Conservation (phyloP, 106 monocot genomes). For the Alisma plantagoaquatica region DNA sequence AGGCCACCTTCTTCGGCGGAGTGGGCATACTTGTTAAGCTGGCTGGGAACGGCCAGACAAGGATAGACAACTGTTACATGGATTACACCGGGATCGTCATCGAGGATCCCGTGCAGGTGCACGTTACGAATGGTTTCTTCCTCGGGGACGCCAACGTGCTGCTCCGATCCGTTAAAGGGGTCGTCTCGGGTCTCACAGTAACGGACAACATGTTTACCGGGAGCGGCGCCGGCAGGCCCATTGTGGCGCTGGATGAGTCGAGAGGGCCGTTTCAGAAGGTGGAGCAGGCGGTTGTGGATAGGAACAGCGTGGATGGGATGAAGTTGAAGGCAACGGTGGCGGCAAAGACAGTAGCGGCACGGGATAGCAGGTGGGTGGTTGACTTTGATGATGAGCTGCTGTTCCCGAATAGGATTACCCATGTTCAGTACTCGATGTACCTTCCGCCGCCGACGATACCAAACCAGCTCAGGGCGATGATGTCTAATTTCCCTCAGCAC, state of each 20-base stretch:
- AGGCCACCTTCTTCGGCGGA: conserved; percentile 9
- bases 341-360: background rate
- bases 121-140: conserved; percentile 11
- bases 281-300: conserved; percentile 11
- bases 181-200: conserved; percentile 3
- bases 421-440: conserved; percentile 38
- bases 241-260: conserved; percentile 15
- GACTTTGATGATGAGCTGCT: conserved; percentile 6
- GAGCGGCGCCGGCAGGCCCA: background rate
- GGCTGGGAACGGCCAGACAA: conserved; percentile 9
- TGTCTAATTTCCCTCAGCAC: conserved; percentile 11
- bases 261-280: conserved; percentile 1
- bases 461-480: background rate
- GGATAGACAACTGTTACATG: conserved; percentile 14
- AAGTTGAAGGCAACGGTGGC: background rate
- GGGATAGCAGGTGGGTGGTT: conserved; percentile 1
- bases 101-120: conserved; percentile 17
- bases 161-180: conserved; percentile 7
- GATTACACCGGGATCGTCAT: conserved; percentile 16
- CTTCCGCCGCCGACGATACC: background rate
- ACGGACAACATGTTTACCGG: conserved; percentile 18
- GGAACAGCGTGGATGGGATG: conserved; percentile 9
- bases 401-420: conserved; percentile 24
- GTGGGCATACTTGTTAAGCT: conserved; percentile 10
- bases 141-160: conserved; percentile 12